A percentile compares a stretch with the other conserved stretches of the same genome.
Conservation (phyloP, 331 rosid species). For the Arachis monticola region DNA sequence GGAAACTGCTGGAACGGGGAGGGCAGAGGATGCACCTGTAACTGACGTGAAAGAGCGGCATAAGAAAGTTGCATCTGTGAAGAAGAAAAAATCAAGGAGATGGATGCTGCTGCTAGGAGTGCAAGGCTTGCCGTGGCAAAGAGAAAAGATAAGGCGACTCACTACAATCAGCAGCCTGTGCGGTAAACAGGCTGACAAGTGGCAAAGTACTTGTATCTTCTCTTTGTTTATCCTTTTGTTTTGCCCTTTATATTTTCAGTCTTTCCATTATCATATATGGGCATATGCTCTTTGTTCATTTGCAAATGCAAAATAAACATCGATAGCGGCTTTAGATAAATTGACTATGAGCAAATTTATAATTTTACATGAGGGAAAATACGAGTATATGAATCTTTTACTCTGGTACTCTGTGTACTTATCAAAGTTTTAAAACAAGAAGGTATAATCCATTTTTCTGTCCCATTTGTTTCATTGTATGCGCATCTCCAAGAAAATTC, state of each 20-base stretch:
- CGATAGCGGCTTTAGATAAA: conserved; percentile 25
- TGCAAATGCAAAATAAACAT: conserved; percentile 60
- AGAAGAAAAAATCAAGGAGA: conserved; percentile 81
- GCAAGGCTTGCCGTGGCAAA: conserved; percentile 70
- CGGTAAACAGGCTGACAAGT: conserved; percentile 54
- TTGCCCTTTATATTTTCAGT: conserved; percentile 12
- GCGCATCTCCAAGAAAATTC: not conserved
- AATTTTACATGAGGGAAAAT: conserved; percentile 5
- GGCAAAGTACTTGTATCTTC: conserved; percentile 29
- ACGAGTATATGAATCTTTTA: conserved; percentile 22
- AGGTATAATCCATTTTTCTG: not conserved
- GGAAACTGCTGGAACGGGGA: conserved; percentile 45
- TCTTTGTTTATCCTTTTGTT: conserved; percentile 24
- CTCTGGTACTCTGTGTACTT: not conserved
- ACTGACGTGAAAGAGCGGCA: conserved; percentile 71
- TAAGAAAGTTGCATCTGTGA: conserved; percentile 67
- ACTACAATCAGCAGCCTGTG: conserved; percentile 79
- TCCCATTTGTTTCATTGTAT: not conserved
- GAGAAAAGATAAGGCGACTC: conserved; percentile 69
- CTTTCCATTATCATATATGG: conserved; percentile 43
- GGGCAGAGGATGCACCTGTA: conserved; percentile 54
- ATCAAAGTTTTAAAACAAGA: conserved; percentile 4
- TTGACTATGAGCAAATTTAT: conserved; percentile 20
- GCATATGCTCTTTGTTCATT: conserved; percentile 54
- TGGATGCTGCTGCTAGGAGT: conserved; percentile 77